Evolutionary conservation across 805 yeast species (phyloP).

Genomic region (Tetrapisispora taiwanensis): DNA sequence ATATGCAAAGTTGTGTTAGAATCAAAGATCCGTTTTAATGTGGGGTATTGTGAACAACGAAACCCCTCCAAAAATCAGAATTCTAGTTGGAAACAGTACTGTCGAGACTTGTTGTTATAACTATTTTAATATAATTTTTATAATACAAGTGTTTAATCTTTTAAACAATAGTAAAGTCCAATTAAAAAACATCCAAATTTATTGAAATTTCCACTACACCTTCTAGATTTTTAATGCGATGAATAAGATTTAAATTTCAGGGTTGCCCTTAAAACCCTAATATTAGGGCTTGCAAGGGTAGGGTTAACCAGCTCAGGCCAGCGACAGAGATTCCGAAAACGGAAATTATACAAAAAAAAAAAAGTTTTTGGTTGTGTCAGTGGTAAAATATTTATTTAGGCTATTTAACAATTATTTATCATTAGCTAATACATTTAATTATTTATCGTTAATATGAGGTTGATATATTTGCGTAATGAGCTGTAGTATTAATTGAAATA

Average conservation of each 20-base stretch:
- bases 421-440: too few species aligned
- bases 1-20: not conserved
- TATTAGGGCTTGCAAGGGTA: not conserved
- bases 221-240: not conserved
- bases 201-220: not conserved
- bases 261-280: too few species aligned
- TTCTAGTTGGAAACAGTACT: too few species aligned
- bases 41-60: too few species aligned
- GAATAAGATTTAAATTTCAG: not conserved
- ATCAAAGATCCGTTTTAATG: too few species aligned
- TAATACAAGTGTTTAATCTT: too few species aligned
- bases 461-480: not conserved
- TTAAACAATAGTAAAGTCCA: not conserved
- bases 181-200: not conserved
- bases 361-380: not conserved
- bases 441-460: not conserved
- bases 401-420: too few species aligned
- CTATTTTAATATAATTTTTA: not conserved
- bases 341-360: not conserved
- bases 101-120: too few species aligned
- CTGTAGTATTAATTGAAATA: not conserved
- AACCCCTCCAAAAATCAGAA: too few species aligned
- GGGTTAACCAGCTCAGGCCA: not conserved
- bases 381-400: too few species aligned
- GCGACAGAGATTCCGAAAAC: not conserved